These are phyloP conservation scores for Rhodomyrtus tomentosa DNA, from an alignment of 345 rosid species.

Conservation along the genomic window DNA sequence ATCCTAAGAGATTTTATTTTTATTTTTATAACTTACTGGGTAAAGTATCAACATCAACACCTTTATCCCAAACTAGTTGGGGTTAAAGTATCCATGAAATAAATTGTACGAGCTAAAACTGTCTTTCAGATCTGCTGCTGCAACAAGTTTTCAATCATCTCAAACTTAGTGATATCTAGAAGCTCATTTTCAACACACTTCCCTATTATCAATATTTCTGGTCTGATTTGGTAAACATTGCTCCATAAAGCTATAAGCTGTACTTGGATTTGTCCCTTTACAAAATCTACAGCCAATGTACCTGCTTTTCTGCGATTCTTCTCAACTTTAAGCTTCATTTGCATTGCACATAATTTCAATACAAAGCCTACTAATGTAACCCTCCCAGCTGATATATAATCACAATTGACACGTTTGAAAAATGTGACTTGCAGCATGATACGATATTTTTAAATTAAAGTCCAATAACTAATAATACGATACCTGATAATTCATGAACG, in stretches of 20 bases:
- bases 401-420: not conserved
- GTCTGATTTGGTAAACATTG: not conserved
- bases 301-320: not conserved
- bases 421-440: not conserved
- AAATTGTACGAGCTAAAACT: not conserved
- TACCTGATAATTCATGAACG: constrained; percentile 99
- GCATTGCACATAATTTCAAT: not conserved
- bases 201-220: not conserved
- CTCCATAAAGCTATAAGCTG: not conserved
- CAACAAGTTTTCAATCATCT: not conserved
- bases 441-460: not conserved
- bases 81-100: not conserved
- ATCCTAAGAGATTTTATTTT: not conserved
- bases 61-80: no score
- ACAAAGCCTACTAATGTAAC: not conserved
- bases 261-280: not conserved
- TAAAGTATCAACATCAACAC: no score
- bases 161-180: not conserved
- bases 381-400: not conserved
- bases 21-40: not conserved
- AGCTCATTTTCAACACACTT: not conserved
- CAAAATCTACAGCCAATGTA: not conserved
- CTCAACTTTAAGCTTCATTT: not conserved
- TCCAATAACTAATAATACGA: not conserved
- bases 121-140: not conserved